phyloP scores from a whole-genome alignment of 306 rosid genomes.

The Lathyrus tuberosus region DNA sequence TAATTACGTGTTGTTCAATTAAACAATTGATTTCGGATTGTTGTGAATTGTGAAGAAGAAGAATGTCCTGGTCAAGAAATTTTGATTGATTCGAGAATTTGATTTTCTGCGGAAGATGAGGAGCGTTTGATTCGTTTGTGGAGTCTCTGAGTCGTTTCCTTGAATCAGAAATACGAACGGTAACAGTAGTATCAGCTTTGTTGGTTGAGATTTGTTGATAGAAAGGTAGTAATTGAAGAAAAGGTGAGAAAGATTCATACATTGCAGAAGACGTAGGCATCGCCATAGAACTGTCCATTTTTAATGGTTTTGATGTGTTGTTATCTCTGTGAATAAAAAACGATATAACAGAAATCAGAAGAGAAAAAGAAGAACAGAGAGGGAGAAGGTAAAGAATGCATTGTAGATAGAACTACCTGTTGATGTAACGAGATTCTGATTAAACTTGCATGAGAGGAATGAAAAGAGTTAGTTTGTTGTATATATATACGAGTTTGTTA shows the following conservation, averaged over 20 bases:
- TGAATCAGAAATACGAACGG: conserved; percentile 41
- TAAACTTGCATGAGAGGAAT: conserved; percentile 62
- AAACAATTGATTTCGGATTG: conserved; percentile 39
- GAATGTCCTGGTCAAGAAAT: conserved; percentile 20
- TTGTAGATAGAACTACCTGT: background rate
- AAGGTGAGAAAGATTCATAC: conserved; percentile 38
- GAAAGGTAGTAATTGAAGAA: conserved; percentile 32
- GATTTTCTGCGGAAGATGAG: conserved; percentile 29
- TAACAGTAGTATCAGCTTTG: conserved; percentile 54
- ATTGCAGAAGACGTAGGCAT: conserved; percentile 29
- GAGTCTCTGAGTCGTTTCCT: conserved; percentile 45
- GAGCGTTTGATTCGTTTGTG: conserved; percentile 21
- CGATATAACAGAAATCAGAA: background rate
- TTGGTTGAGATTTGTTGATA: conserved; percentile 39
- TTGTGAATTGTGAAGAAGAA: conserved; percentile 39
- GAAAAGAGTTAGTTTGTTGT: background rate
- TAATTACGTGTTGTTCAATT: conserved; percentile 41
- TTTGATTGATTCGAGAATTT: conserved; percentile 22
- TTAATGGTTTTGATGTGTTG: conserved; percentile 20
- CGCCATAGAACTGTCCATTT: conserved; percentile 33
- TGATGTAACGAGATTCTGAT: conserved; percentile 52
- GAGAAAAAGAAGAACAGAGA: background rate
- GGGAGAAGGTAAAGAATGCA: background rate
- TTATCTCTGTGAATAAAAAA: conserved; percentile 40
- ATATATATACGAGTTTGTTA: too few relatives aligned